phyloP scores from a whole-genome alignment of 371 early-diverging fungal genomes.

The Syncephalis plumigaleata region DNA sequence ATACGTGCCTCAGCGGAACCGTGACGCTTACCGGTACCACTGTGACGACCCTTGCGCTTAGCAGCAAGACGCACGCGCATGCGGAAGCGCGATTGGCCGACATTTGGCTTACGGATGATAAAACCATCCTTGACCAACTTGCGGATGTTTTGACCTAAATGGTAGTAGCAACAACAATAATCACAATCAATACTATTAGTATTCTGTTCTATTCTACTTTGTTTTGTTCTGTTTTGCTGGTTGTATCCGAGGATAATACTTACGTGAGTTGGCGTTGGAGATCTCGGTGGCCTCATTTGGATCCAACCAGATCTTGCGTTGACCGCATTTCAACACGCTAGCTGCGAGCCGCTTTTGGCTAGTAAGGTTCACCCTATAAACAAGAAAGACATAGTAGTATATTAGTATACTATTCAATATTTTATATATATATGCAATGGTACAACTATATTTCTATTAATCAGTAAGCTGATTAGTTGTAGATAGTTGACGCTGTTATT shows the following conservation, averaged over 20 bases:
- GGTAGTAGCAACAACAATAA: too few species aligned
- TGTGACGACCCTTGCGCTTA: conserved; percentile 98
- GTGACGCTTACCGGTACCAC: conserved; percentile 95
- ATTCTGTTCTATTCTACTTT: too few species aligned
- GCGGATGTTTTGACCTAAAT: conserved; percentile 82
- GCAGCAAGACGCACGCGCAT: conserved; percentile 85
- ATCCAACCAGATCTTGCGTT: conserved; percentile 99
- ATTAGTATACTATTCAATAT: too few species aligned
- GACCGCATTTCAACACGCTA: conserved; percentile 96
- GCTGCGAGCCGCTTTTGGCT: conserved; percentile 96
- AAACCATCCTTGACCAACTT: conserved; percentile 92
- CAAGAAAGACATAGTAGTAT: too few species aligned
- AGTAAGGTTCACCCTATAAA: conserved; percentile 56
- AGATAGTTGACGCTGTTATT: too few species aligned
- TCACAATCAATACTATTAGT: too few species aligned
- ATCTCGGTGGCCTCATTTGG: conserved; percentile 95
- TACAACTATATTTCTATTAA: too few species aligned
- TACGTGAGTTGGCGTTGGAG: conserved; percentile 94
- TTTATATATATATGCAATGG: too few species aligned
- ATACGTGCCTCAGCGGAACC: conserved; percentile 99
- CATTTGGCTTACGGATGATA: conserved; percentile 93
- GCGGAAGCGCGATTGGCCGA: conserved; percentile 89
- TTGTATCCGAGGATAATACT: too few species aligned
- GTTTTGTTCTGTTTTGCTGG: too few species aligned
- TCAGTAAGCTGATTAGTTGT: too few species aligned